Evolutionary conservation across 805 yeast genomes (phyloP).

Genomic region (Ascoidea tarda): DNA sequence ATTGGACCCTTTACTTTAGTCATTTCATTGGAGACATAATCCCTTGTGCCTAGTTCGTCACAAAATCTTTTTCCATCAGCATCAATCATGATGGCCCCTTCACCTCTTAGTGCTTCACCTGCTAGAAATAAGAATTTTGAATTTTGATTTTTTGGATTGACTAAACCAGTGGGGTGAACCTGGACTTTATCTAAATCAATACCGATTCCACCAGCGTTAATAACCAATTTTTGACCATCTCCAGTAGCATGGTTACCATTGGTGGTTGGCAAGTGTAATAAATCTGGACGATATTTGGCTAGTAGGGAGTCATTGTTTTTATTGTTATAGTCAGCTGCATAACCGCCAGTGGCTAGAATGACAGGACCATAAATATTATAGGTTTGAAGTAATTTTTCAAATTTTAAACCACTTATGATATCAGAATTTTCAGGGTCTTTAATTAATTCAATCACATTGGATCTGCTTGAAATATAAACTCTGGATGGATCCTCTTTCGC

Average conservation of each 20-base stretch:
- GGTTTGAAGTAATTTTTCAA: slow-evolving; percentile 15
- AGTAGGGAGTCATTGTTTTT: slow-evolving; percentile 22
- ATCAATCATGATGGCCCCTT: slow-evolving; percentile 40
- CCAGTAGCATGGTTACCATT: slow-evolving; percentile 44
- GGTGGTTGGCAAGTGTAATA: slow-evolving; percentile 34
- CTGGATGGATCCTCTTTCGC: slow-evolving; percentile 17
- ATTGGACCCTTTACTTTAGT: slow-evolving; percentile 16
- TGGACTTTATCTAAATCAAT: slow-evolving; percentile 49
- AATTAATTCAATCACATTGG: slow-evolving; percentile 23
- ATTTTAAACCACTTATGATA: slow-evolving; percentile 27
- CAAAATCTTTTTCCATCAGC: slow-evolving; percentile 32
- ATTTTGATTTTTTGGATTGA: slow-evolving; percentile 25
- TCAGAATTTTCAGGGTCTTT: slow-evolving; percentile 15
- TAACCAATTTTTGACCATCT: slow-evolving; percentile 39
- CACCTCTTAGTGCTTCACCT: slow-evolving; percentile 45
- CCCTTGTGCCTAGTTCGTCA: slow-evolving; percentile 41
- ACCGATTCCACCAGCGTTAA: slow-evolving; percentile 30
- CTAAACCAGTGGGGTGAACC: slow-evolving; percentile 50
- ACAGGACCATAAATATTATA: slow-evolving; percentile 18
- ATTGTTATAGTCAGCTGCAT: slow-evolving; percentile 26
- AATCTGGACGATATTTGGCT: slow-evolving; percentile 30
- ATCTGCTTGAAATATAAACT: slow-evolving; percentile 23
- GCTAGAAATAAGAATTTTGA: slow-evolving; percentile 39
- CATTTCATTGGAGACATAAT: slow-evolving; percentile 33
- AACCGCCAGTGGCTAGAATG: slow-evolving; percentile 49